These are phyloP conservation scores for Pinus albicaulis DNA, from an alignment of 75 land plant species.

Conservation along the genomic window DNA sequence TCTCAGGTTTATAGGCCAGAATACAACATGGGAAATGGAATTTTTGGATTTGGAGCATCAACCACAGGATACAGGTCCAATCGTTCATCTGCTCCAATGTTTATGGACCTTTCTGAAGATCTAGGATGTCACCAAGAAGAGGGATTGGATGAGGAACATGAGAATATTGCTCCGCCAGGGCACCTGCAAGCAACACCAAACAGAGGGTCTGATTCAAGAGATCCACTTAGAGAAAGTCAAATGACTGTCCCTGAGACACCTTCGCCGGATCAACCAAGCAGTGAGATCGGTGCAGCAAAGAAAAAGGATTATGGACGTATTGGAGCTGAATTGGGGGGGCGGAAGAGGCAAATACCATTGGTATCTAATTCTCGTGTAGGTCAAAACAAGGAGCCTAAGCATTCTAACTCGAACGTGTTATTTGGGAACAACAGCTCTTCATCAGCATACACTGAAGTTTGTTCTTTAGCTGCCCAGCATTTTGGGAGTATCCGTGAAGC, in stretches of 20 bases:
- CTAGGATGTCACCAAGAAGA: slow-evolving; percentile 18
- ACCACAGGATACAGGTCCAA: slow-evolving; percentile 11
- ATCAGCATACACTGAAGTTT: slow-evolving; percentile 70
- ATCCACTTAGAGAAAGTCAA: slow-evolving; percentile 74
- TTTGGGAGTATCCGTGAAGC: slow-evolving; percentile 87
- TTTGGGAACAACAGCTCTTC: slow-evolving; percentile 23
- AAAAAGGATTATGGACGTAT: slow-evolving; percentile 53
- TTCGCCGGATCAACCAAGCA: slow-evolving; percentile 80
- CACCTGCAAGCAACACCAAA: slow-evolving; percentile 56
- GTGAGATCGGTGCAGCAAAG: slow-evolving; percentile 25
- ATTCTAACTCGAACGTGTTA: background rate
- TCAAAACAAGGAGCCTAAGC: slow-evolving; percentile 10
- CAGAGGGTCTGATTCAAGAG: slow-evolving; percentile 46
- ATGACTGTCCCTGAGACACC: slow-evolving; percentile 96
- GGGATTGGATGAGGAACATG: slow-evolving; percentile 27
- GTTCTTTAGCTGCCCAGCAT: slow-evolving; percentile 72
- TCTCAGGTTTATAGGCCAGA: slow-evolving; percentile 56
- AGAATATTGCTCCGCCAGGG: slow-evolving; percentile 40
- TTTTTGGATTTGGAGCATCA: slow-evolving; percentile 12
- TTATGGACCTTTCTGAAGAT: slow-evolving; percentile 46
- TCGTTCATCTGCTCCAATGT: slow-evolving; percentile 26
- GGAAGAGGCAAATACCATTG: slow-evolving; percentile 41
- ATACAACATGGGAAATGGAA: slow-evolving; percentile 17
- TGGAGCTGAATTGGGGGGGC: slow-evolving; percentile 29
- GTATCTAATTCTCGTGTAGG: slow-evolving; percentile 13